Conservation (phyloP, 495 filamentous ascomycete species). For the Xylaria scruposa region DNA sequence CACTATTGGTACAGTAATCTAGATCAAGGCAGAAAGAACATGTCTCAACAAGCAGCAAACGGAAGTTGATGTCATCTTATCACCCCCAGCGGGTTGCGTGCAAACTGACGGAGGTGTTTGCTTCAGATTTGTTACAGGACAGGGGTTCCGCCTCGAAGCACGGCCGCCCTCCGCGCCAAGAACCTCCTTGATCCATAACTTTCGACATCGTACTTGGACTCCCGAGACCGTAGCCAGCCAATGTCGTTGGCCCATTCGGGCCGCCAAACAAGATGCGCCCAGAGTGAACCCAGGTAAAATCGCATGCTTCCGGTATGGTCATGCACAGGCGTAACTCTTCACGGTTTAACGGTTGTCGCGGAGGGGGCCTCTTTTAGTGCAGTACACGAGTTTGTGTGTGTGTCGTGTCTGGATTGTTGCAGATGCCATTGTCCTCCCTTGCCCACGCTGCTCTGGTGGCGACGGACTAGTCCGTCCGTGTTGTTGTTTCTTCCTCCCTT, state of each 20-base stretch:
- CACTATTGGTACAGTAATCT: neutral
- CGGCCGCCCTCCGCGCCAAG: slow-evolving; percentile 16
- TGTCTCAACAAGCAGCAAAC: slow-evolving; percentile 18
- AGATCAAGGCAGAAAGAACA: neutral
- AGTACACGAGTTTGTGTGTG: slow-evolving; percentile 3
- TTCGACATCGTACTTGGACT: slow-evolving; percentile 21
- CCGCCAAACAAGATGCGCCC: slow-evolving; percentile 30
- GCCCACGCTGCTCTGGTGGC: slow-evolving; percentile 17
- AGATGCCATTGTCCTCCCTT: slow-evolving; percentile 31
- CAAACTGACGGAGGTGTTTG: slow-evolving; percentile 42
- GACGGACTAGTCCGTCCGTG: slow-evolving; percentile 16
- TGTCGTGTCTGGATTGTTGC: slow-evolving; percentile 17
- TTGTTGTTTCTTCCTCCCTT: slow-evolving; percentile 31
- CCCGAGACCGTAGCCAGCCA: slow-evolving; percentile 34
- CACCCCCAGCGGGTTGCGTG: slow-evolving; percentile 1
- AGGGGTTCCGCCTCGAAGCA: slow-evolving; percentile 43
- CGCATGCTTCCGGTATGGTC: neutral
- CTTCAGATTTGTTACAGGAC: slow-evolving; percentile 59
- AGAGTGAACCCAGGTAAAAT: slow-evolving; percentile 4
- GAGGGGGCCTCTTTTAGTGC: neutral
- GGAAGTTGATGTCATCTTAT: slow-evolving; percentile 23
- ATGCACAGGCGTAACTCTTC: slow-evolving; percentile 1
- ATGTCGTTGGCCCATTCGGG: slow-evolving; percentile 38
- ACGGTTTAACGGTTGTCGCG: neutral
- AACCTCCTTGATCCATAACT: slow-evolving; percentile 11